Evolutionary conservation across 2,329 filamentous ascomycete genomes (phyloP), one percentile per base, ranked within the genome.

Genomic region (Sporothrix variecibatus): DNA sequence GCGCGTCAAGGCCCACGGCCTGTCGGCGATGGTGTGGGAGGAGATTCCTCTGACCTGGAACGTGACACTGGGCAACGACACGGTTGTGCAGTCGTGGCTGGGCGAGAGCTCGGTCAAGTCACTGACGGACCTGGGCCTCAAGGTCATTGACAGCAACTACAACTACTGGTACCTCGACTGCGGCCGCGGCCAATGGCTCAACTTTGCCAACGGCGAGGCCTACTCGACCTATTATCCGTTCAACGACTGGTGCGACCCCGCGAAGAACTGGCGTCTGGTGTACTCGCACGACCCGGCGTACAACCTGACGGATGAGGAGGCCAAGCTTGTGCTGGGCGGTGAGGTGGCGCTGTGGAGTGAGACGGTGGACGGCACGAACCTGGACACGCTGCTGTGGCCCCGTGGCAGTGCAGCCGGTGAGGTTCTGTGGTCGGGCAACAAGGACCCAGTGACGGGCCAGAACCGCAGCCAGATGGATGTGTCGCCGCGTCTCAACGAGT

Each of bases 101-200:
- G 91, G 89, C 67, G 87, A 88, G 28, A 84, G 83, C 12, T 88
- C 91, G 6, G 87, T 94, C 68, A 85, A 88, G 73, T 81, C 86
- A 58, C 86, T 93, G 58, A 89, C 90, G 0, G 83, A 82, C 40
- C 84, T 85, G 72, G 94, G 94, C 15, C 87, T 93, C 82, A 90
- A 92, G 81, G 92, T 91, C 8, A 88, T 96, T 72, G 90, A 89
- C 77, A 94, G 92, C 77, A 91, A 93, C 82, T 94, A 93, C 82
- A 90, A 93, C 77, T 93, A 87, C 81, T 95, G 92, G 91, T 95
- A 95, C 79, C 90, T 96, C 71, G 93, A 96, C 83, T 97, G 94
- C 80, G 93, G 94, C 40, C 88, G 92, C 76, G 94, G 94, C 56
- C 88, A 93, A 78, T 96, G 92, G 91, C 85, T 95, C 76, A 91